Evolutionary conservation across 371 early-diverging fungal genomes (phyloP).

Genomic region (Zopfochytrium polystomum): DNA sequence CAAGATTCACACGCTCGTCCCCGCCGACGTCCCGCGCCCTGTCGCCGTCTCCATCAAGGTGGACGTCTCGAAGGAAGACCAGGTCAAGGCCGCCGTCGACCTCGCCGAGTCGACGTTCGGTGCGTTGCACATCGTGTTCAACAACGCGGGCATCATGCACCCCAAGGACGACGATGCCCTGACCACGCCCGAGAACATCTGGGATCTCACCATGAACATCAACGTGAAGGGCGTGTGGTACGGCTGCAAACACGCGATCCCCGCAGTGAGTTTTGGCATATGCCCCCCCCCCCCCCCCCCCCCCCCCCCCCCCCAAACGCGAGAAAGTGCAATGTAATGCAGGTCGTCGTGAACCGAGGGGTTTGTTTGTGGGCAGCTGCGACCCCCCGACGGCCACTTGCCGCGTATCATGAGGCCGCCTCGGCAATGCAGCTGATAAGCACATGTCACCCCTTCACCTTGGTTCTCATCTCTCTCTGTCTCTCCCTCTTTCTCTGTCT

Average conservation of each 20-base stretch:
- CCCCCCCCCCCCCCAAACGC: no score
- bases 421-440: no score
- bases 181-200: conserved; percentile 73
- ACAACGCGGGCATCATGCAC: conserved; percentile 91
- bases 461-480: not conserved
- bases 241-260: conserved; percentile 80
- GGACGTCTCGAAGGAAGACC: conserved; percentile 76
- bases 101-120: conserved; percentile 67
- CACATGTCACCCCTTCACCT: no score
- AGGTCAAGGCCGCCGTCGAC: conserved; percentile 67
- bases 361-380: no score
- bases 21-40: conserved; percentile 12
- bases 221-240: conserved; percentile 93
- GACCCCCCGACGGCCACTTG: no score
- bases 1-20: conserved; percentile 58
- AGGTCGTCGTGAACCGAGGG: no score
- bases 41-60: conserved; percentile 40
- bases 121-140: conserved; percentile 79
- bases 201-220: conserved; percentile 67
- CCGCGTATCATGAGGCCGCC: no score
- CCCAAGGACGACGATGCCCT: conserved; percentile 78
- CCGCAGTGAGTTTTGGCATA: conserved; percentile 49
- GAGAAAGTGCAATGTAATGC: not conserved
- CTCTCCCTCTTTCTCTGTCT: not conserved
- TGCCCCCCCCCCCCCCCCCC: not conserved